phyloP scores from a whole-genome alignment of 768 basidiomycete genomes.

The Gautieria morchelliformis region DNA sequence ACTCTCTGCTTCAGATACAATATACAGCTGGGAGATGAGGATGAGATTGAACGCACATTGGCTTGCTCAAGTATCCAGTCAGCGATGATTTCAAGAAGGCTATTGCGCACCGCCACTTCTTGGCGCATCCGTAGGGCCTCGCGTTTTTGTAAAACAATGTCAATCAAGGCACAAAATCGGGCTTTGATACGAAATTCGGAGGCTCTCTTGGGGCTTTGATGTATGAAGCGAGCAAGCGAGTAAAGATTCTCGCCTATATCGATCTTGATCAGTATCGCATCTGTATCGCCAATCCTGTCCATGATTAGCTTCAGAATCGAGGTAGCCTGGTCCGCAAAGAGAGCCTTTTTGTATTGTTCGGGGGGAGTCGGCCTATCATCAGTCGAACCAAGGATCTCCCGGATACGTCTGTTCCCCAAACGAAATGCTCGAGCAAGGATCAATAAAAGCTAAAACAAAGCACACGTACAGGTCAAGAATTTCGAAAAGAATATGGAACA shows the following conservation, averaged over 20 bases:
- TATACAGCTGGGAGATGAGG: not conserved
- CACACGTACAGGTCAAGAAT: slow-evolving; percentile 62
- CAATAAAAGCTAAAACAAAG: not conserved
- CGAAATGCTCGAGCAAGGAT: not conserved
- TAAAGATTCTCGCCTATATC: slow-evolving; percentile 29
- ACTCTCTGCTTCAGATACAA: slow-evolving; percentile 12
- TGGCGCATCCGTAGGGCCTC: slow-evolving; percentile 57
- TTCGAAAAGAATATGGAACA: slow-evolving; percentile 58
- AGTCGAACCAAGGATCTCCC: slow-evolving; percentile 65
- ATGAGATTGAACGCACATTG: slow-evolving; percentile 29
- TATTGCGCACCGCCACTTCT: slow-evolving; percentile 56
- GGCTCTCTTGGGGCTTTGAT: slow-evolving; percentile 43
- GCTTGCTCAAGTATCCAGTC: slow-evolving; percentile 63
- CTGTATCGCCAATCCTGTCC: slow-evolving; percentile 54
- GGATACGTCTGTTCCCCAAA: not conserved
- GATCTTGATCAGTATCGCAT: slow-evolving; percentile 46
- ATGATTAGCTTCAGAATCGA: slow-evolving; percentile 67
- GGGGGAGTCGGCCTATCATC: not conserved
- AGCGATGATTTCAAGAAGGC: slow-evolving; percentile 65
- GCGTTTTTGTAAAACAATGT: slow-evolving; percentile 52
- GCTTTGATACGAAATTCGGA: slow-evolving; percentile 53
- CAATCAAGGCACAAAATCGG: slow-evolving; percentile 68
- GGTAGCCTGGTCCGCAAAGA: slow-evolving; percentile 43
- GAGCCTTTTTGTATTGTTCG: not conserved
- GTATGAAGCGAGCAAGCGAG: slow-evolving; percentile 54